Evolutionary conservation across 2,329 filamentous ascomycete genomes (phyloP).

Genomic region (Sporothrix protearum): DNA sequence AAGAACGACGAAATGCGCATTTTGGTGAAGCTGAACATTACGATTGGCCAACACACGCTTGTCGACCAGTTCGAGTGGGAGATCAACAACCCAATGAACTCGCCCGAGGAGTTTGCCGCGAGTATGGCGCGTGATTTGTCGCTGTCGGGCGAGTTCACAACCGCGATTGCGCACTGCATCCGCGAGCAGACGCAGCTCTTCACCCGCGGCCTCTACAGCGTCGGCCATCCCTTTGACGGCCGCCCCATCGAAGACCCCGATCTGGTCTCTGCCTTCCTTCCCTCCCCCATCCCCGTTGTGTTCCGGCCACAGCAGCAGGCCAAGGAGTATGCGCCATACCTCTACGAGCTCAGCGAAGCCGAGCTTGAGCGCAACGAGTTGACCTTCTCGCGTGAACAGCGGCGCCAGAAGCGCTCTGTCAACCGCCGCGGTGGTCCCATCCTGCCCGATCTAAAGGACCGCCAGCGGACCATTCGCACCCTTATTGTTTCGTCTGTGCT

Average conservation of each 20-base stretch:
- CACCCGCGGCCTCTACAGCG: constrained; percentile 85
- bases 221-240: constrained; percentile 92
- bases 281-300: constrained; percentile 74
- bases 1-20: constrained; percentile 99
- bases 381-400: constrained; percentile 88
- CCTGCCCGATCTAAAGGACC: constrained; percentile 92
- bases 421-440: constrained; percentile 89
- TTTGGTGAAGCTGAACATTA: constrained; percentile 93
- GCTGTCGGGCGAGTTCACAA: constrained; percentile 91
- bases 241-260: constrained; percentile 90
- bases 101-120: constrained; percentile 87
- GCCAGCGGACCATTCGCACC: constrained; percentile 88
- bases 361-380: constrained; percentile 88
- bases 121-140: constrained; percentile 88
- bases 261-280: constrained; percentile 77
- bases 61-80: constrained; percentile 99
- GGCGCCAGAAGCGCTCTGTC: constrained; percentile 90
- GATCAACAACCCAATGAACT: constrained; percentile 91
- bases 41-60: constrained; percentile 88
- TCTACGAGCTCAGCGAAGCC: constrained; percentile 89
- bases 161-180: constrained; percentile 95
- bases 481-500: constrained; percentile 89
- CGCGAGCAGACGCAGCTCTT: constrained; percentile 94
- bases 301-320: constrained; percentile 90
- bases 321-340: constrained; percentile 88